These are phyloP conservation scores for Globisporangium nodosum DNA, from an alignment of 352 stramenopile genomes.

Conservation along the genomic window DNA sequence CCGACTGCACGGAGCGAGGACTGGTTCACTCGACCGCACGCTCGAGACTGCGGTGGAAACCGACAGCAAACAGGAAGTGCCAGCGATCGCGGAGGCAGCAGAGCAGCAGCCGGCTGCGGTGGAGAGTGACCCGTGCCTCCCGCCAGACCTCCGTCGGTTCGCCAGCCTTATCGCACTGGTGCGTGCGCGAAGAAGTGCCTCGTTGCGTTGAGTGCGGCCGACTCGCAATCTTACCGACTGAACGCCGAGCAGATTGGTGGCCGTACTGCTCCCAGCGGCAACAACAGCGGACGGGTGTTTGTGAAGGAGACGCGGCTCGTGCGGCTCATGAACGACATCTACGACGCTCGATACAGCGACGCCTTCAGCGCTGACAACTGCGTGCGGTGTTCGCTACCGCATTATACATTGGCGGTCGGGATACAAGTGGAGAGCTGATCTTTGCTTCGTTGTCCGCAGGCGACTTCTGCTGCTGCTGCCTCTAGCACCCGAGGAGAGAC, in stretches of 20 bases:
- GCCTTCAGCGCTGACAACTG: constrained; percentile 11
- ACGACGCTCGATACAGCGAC: constrained; percentile 47
- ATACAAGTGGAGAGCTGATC: not conserved
- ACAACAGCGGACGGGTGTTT: constrained; percentile 12
- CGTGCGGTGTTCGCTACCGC: constrained; percentile 7
- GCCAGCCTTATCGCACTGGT: constrained; percentile 35
- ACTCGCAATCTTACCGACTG: not conserved
- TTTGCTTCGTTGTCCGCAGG: not conserved
- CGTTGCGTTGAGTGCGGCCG: not conserved
- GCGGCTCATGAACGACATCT: constrained; percentile 64
- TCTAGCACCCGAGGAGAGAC: not conserved
- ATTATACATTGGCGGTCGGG: too few relatives aligned
- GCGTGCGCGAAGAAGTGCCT: not conserved
- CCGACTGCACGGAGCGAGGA: constrained; percentile 17
- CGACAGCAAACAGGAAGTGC: not conserved
- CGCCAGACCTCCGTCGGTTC: constrained; percentile 19
- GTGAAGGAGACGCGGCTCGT: constrained; percentile 44
- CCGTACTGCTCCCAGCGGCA: not conserved
- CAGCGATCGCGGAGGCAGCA: not conserved
- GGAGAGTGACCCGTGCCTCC: not conserved
- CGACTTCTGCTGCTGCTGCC: not conserved
- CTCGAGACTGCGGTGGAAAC: not conserved
- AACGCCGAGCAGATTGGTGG: not conserved
- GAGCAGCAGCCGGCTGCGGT: not conserved
- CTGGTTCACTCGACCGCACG: not conserved